Conservation (phyloP, 2,329 filamentous ascomycete species). For the Pseudocercospora pini-densiflorae region DNA sequence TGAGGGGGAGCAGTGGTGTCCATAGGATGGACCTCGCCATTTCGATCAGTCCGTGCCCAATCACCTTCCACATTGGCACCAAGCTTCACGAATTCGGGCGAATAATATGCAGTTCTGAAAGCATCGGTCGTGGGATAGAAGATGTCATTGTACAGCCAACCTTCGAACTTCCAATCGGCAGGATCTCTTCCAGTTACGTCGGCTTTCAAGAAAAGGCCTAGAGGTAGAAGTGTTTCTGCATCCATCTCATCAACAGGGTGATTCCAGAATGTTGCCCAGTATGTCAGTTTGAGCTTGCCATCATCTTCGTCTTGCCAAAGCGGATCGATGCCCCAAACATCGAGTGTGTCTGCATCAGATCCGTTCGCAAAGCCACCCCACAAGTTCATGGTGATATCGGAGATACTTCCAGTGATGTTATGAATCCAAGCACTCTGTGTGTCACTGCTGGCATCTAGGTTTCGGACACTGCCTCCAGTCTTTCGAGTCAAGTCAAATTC, state of each 20-base stretch:
- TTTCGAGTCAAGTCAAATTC: constrained; percentile 50
- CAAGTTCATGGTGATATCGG: constrained; percentile 50
- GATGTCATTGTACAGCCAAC: constrained; percentile 61
- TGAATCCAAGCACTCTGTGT: constrained; percentile 41
- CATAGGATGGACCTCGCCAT: constrained; percentile 45
- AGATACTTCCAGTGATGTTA: constrained; percentile 39
- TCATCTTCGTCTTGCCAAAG: constrained; percentile 47
- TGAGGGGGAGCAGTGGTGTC: constrained; percentile 61
- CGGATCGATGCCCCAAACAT: constrained; percentile 48
- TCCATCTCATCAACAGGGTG: constrained; percentile 47
- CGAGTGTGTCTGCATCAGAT: constrained; percentile 48
- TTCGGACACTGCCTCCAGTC: constrained; percentile 46
- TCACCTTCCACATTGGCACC: constrained; percentile 54
- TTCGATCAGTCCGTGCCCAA: constrained; percentile 52
- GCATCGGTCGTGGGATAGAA: constrained; percentile 57
- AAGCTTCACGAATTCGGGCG: constrained; percentile 53
- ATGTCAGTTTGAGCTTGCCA: constrained; percentile 43
- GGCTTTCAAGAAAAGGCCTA: constrained; percentile 47
- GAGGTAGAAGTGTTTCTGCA: constrained; percentile 50
- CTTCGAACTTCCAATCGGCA: constrained; percentile 55
- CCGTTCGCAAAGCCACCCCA: constrained; percentile 48
- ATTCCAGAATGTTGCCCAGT: constrained; percentile 55
- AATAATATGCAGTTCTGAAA: constrained; percentile 52
- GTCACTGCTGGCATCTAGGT: constrained; percentile 46
- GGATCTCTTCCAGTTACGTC: constrained; percentile 59